Base-by-base conservation (phyloP, 2,329 filamentous ascomycete genomes). In the Calonectria hongkongensis region DNA sequence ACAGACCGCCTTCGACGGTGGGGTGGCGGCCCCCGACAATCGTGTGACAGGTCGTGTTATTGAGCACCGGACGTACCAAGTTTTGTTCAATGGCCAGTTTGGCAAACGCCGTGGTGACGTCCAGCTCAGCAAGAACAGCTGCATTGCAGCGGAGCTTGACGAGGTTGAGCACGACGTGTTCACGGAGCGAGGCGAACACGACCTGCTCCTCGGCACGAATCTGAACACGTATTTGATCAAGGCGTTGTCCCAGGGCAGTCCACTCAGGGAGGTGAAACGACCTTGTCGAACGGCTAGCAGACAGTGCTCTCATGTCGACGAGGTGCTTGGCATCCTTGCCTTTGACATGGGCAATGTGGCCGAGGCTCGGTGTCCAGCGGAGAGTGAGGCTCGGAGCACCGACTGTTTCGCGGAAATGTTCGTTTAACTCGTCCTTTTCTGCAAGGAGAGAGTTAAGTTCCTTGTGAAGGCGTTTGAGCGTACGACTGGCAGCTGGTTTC, bases 301-400 rank as follows among this genome's bases (percentile, higher is more conserved):
- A 94, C 63, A 98, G 89, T 13, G 82, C 86, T 81, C 81, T 78
- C 27, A 85, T 75, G 54, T 82, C 74, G 30, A 75, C 58, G 13
- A 84, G 73, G 45, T 78, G 81, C 25, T 84, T 85, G 54, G 90
- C 86, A 79, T 97, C 94, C 82, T 94, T 96, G 41, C 95, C 95
- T 83, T 93, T 97, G 78, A 98, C 90, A 82, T 98, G 96, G 78
- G 94, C 96, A 80, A 98, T 94, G 82, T 99, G 95, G 10, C 97
- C 96, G 2, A 98, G 89, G 16, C 93, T 93, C 0, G 96, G 94
- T 1, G 93, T 95, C 94, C 95, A 98, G 79, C 93, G 94, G 25
- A 99, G 89, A 0, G 92, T 94, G 51, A 98, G 88, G 71, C 89
- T 93, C 7, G 91, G 84, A 13, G 92, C 91, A 70, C 84, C 83